Conservation (phyloP, 2,329 filamentous ascomycete genomes). For the Colletotrichum abscissum region DNA sequence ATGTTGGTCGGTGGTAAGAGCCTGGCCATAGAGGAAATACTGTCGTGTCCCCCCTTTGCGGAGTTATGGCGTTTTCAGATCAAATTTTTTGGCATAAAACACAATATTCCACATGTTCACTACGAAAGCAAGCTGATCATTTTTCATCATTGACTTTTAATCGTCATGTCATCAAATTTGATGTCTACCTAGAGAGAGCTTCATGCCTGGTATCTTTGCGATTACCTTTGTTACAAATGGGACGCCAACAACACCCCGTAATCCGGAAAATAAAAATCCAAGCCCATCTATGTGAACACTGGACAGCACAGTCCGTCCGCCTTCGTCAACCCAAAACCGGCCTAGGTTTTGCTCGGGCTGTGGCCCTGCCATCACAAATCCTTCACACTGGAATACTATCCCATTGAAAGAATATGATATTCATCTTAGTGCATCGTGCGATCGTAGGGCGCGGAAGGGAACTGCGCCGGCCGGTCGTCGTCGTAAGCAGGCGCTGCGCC, state of each 20-base stretch:
- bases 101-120: constrained; percentile 13
- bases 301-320: constrained; percentile 5
- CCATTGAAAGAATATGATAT: background rate
- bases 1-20: constrained; percentile 20
- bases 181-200: constrained; percentile 32
- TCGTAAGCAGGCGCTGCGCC: constrained; percentile 49
- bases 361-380: constrained; percentile 6
- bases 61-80: constrained; percentile 30
- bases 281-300: constrained; percentile 32
- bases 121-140: background rate
- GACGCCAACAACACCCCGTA: constrained; percentile 41
- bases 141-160: constrained; percentile 1
- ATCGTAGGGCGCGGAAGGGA: constrained; percentile 69
- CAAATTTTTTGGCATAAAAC: constrained; percentile 1
- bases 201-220: constrained; percentile 36
- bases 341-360: background rate
- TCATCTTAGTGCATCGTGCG: constrained; percentile 41
- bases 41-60: background rate
- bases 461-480: constrained; percentile 60
- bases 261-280: constrained; percentile 28
- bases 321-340: constrained; percentile 1
- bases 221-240: constrained; percentile 39
- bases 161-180: constrained; percentile 31
- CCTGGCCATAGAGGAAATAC: constrained; percentile 13
- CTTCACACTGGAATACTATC: background rate